These are phyloP conservation scores for Penicillium odoratum DNA, from an alignment of 495 filamentous ascomycete species.

Conservation along the genomic window DNA sequence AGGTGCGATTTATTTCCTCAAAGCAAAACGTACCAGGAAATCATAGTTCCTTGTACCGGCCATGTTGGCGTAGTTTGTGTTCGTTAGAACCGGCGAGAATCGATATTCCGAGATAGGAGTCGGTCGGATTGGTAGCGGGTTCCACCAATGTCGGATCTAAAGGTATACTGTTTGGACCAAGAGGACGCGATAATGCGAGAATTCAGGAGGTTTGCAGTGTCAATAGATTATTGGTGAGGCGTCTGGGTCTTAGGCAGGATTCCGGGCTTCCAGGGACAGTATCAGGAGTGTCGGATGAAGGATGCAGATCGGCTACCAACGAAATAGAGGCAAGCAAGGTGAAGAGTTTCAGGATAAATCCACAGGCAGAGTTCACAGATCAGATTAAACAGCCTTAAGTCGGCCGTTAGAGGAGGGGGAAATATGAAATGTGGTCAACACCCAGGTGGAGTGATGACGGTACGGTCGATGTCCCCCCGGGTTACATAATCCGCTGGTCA, in stretches of 20 bases:
- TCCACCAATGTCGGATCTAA: constrained; percentile 2
- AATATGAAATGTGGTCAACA: constrained; percentile 19
- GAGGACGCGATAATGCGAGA: neutral
- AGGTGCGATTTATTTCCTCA: neutral
- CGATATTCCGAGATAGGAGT: constrained; percentile 20
- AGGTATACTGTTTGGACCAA: neutral
- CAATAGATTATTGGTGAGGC: neutral
- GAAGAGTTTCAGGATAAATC: neutral
- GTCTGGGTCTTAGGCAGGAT: constrained; percentile 2
- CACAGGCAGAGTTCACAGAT: neutral
- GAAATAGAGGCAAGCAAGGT: neutral
- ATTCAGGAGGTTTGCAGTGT: neutral
- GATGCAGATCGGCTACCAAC: neutral
- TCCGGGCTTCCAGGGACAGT: constrained; percentile 19
- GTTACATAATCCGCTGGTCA: constrained; percentile 23
- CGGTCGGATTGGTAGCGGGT: constrained; percentile 2
- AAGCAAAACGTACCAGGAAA: constrained; percentile 71
- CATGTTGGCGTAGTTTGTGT: constrained; percentile 54
- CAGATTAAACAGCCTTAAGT: constrained; percentile 1
- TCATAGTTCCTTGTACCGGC: constrained; percentile 97
- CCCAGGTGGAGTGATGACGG: constrained; percentile 32
- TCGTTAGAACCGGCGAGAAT: constrained; percentile 3
- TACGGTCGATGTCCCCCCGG: constrained; percentile 10
- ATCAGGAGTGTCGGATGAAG: constrained; percentile 24
- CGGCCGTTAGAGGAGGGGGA: constrained; percentile 7